These are phyloP conservation scores for Phytophthora aleatoria DNA, from an alignment of 352 stramenopile genomes.

Conservation along the genomic window DNA sequence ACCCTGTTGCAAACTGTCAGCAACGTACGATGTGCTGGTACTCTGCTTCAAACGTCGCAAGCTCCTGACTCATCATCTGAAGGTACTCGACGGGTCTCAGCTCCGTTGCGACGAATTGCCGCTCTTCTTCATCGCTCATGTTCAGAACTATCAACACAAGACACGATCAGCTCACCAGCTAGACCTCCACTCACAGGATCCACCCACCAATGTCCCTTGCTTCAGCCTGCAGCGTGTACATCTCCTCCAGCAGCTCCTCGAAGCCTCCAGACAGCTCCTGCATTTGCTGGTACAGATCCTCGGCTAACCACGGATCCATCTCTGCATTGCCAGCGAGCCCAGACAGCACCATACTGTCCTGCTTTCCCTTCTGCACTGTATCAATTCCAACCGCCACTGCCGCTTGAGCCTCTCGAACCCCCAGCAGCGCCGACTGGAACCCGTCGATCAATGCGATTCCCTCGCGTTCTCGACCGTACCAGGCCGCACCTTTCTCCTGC, in stretches of 20 bases:
- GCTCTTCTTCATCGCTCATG: background rate
- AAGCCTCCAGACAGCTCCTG: slow-evolving; percentile 54
- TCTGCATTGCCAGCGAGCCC: slow-evolving; percentile 38
- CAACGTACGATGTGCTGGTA: slow-evolving; percentile 78
- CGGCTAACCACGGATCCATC: slow-evolving; percentile 72
- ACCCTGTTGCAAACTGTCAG: background rate
- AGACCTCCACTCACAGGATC: background rate
- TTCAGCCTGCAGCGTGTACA: slow-evolving; percentile 57
- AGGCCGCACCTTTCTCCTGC: slow-evolving; percentile 49
- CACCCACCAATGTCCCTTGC: slow-evolving; percentile 46
- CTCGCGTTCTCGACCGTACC: slow-evolving; percentile 68
- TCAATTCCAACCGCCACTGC: background rate
- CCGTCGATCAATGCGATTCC: slow-evolving; percentile 68
- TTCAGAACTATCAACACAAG: slow-evolving; percentile 20
- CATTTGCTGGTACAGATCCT: slow-evolving; percentile 73
- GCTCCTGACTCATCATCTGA: slow-evolving; percentile 70
- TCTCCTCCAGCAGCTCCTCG: slow-evolving; percentile 54
- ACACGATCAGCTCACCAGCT: background rate
- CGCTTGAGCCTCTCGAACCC: slow-evolving; percentile 33
- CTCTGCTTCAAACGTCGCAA: slow-evolving; percentile 79
- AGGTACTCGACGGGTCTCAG: slow-evolving; percentile 66
- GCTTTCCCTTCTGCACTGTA: slow-evolving; percentile 3
- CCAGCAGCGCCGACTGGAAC: slow-evolving; percentile 70
- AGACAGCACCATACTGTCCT: slow-evolving; percentile 17
- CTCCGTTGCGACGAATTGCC: slow-evolving; percentile 22